These are phyloP conservation scores for Moricandia arvensis DNA, from an alignment of 345 rosid species.

Conservation along the genomic window DNA sequence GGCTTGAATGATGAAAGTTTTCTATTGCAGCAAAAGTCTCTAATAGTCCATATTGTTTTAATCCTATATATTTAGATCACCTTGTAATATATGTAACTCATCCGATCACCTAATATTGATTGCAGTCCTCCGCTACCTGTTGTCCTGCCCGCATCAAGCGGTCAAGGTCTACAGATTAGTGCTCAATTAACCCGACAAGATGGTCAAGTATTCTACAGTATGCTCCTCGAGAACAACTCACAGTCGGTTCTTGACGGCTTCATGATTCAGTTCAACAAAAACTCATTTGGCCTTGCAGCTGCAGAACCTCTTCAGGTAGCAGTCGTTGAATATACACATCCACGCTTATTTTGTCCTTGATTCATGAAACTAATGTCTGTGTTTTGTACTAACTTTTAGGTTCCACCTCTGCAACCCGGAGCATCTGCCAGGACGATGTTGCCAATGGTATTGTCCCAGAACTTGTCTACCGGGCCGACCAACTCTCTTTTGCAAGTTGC, in stretches of 20 bases:
- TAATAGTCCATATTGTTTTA: not conserved
- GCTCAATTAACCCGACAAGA: conserved; percentile 73
- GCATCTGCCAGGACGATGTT: conserved; percentile 59
- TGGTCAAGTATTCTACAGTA: conserved; percentile 73
- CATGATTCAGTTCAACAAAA: conserved; percentile 98
- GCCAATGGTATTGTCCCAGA: conserved; percentile 88
- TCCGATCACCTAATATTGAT: conserved; percentile 22
- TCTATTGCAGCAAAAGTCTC: not conserved
- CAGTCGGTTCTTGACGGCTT: conserved; percentile 85
- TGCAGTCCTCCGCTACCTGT: conserved; percentile 73
- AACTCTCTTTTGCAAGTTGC: conserved; percentile 91
- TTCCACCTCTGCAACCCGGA: conserved; percentile 81
- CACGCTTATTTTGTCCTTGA: not conserved
- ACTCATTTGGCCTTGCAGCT: conserved; percentile 87
- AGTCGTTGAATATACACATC: not conserved
- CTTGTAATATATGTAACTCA: conserved; percentile 6
- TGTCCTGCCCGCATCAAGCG: conserved; percentile 53
- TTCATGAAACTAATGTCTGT: not conserved
- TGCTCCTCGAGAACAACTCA: conserved; percentile 79
- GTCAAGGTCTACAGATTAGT: conserved; percentile 89
- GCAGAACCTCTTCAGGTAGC: conserved; percentile 83
- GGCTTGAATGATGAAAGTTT: conserved; percentile 6
- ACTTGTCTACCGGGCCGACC: conserved; percentile 77
- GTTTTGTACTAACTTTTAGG: conserved; percentile 38
- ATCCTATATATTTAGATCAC: not conserved